These are phyloP conservation scores for Phytophthora hibernalis DNA, from an alignment of 352 stramenopile genomes.

Conservation along the genomic window DNA sequence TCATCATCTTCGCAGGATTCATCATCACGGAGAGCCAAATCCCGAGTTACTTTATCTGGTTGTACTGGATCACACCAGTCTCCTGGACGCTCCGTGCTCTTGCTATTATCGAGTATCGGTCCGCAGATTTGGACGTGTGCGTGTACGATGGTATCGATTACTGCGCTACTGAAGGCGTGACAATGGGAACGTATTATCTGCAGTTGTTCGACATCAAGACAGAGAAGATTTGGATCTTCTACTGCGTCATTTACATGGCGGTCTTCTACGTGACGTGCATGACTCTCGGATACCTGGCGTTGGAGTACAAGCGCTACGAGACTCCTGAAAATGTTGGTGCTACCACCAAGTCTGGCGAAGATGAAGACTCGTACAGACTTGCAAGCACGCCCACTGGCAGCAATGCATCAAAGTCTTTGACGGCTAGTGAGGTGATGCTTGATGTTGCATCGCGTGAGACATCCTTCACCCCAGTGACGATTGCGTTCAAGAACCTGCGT, in stretches of 20 bases:
- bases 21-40: slow-evolving; percentile 53
- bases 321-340: slow-evolving; percentile 17
- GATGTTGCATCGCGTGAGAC: slow-evolving; percentile 26
- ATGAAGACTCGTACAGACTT: slow-evolving; percentile 26
- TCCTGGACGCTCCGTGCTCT: slow-evolving; percentile 49
- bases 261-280: slow-evolving; percentile 42
- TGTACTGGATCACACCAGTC: slow-evolving; percentile 69
- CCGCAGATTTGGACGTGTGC: slow-evolving; percentile 33
- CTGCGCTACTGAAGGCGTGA: slow-evolving; percentile 34
- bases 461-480: slow-evolving; percentile 23
- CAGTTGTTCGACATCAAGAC: slow-evolving; percentile 42
- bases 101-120: slow-evolving; percentile 47
- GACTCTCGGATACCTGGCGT: slow-evolving; percentile 38
- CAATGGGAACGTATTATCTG: slow-evolving; percentile 42
- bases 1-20: slow-evolving; percentile 66
- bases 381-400: slow-evolving; percentile 21
- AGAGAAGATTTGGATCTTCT: slow-evolving; percentile 42
- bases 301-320: slow-evolving; percentile 46
- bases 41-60: slow-evolving; percentile 54
- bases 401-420: slow-evolving; percentile 25
- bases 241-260: slow-evolving; percentile 42
- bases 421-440: slow-evolving; percentile 31
- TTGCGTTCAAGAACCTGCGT: slow-evolving; percentile 27
- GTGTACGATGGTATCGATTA: slow-evolving; percentile 43
- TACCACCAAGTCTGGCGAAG: slow-evolving; percentile 10